Evolutionary conservation across 768 basidiomycete genomes (phyloP).

Genomic region (Botryobasidium botryosum): DNA sequence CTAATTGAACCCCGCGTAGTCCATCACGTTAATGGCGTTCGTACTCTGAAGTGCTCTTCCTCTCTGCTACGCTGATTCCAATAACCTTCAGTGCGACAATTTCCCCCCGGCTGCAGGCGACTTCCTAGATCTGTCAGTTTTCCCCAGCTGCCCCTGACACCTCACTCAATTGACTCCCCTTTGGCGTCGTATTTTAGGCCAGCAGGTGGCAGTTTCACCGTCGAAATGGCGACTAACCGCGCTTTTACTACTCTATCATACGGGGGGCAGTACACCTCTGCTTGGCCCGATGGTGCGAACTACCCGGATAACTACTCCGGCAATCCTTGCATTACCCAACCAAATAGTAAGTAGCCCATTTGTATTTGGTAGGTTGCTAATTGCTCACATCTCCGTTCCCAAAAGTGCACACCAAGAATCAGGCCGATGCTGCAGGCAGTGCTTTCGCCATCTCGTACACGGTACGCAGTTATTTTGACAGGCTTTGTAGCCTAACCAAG

Average conservation of each 20-base stretch:
- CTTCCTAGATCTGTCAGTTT: neutral
- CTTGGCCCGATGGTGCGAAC: neutral
- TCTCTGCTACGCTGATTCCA: neutral
- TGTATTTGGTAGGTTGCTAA: neutral
- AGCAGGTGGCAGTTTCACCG: neutral
- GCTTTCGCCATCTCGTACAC: constrained; percentile 1
- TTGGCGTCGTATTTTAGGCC: neutral
- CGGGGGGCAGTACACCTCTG: neutral
- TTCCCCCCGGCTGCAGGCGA: neutral
- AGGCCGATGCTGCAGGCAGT: neutral
- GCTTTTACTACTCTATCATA: neutral
- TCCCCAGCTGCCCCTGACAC: neutral
- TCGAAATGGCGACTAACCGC: neutral
- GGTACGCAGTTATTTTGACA: neutral
- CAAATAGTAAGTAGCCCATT: neutral
- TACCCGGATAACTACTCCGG: neutral
- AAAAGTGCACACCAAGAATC: neutral
- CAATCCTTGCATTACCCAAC: neutral
- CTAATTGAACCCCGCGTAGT: neutral
- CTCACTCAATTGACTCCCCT: neutral
- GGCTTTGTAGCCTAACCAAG: neutral
- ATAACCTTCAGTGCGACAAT: neutral
- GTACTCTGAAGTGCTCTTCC: neutral
- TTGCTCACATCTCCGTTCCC: neutral
- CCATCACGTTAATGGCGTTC: neutral